phyloP scores from a whole-genome alignment of 805 yeast species.

The Candida oleophila region DNA sequence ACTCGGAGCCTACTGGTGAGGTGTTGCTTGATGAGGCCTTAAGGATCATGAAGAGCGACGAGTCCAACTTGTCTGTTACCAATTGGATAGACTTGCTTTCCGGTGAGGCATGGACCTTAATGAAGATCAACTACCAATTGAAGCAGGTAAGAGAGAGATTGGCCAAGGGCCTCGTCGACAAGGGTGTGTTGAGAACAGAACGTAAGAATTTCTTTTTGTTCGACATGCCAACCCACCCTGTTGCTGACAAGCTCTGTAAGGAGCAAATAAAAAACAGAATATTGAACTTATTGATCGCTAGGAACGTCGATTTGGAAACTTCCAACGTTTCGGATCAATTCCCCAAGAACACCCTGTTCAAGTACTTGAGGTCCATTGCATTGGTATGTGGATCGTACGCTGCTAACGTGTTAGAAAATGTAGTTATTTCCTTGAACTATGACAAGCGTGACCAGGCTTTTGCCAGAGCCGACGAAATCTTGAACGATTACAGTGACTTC shows the following conservation, averaged over 20 bases:
- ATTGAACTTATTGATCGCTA: constrained; percentile 63
- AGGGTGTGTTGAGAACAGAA: constrained; percentile 94
- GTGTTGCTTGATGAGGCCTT: constrained; percentile 91
- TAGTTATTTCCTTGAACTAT: constrained; percentile 69
- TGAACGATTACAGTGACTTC: constrained; percentile 77
- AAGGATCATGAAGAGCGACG: constrained; percentile 83
- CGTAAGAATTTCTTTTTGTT: constrained; percentile 90
- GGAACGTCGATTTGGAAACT: constrained; percentile 55
- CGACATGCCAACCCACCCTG: constrained; percentile 99
- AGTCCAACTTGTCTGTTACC: constrained; percentile 71
- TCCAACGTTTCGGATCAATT: constrained; percentile 55
- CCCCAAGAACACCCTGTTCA: constrained; percentile 65
- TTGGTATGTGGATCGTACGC: constrained; percentile 90
- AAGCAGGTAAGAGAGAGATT: constrained; percentile 96
- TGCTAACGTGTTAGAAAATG: constrained; percentile 94
- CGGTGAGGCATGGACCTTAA: constrained; percentile 96
- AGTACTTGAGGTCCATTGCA: constrained; percentile 73
- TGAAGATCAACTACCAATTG: constrained; percentile 91
- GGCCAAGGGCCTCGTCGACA: constrained; percentile 95
- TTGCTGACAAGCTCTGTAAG: constrained; percentile 82
- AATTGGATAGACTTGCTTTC: constrained; percentile 92
- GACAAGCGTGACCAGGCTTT: constrained; percentile 92
- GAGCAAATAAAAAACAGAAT: constrained; percentile 76
- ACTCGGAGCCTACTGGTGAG: constrained; percentile 88
- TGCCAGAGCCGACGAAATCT: constrained; percentile 88